Base-by-base conservation (phyloP, 2,329 filamentous ascomycete species). In the Botryosphaeria dothidea region DNA sequence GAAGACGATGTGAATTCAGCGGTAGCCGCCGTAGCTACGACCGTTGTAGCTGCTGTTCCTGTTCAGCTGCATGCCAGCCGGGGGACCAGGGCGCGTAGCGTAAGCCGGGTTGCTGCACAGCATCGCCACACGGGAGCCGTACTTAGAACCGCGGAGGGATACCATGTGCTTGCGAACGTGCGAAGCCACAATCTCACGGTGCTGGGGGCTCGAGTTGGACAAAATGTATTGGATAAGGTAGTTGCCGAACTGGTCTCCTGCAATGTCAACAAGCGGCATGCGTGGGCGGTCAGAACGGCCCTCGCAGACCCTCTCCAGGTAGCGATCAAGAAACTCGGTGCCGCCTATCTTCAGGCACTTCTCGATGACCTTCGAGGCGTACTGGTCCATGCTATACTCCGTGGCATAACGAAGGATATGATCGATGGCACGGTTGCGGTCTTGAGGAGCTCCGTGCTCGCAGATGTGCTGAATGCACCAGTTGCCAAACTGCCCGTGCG, bases 381-480 rank as follows among this genome's bases (percentile, higher is more conserved):
- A 99, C 75, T 99, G 95, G 72, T 99, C 95, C 86, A 96, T 97
- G 79, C 94, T 98, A 80, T 98, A 99, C 79, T 97, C 93, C 17
- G 92, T 91, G 34, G 93, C 92, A 79, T 92, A 96, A 68, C 90
- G 90, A 70, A 99, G 90, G 73, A 99, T 94, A 77, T 98, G 94
- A 71, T 99, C 94, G 73, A 97, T 90, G 49, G 96, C 95, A 70
- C 93, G 90, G 79, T 90, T 94, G 72, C 94, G 93, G 78, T 99
- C 96, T 45, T 90, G 89, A 34, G 93, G 91, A 65, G 90, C 90
- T 58, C 96, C 94, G 75, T 99, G 95, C 78, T 99, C 95, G 79
- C 95, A 99, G 72, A 99, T 93, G 79, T 99, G 95, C 80, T 99
- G 95, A 73, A 99, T 98, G 81, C 95, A 99, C 95, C 95, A 99